Conservation (phyloP, 352 stramenopile genomes). For the Phytopythium oedochilum region DNA sequence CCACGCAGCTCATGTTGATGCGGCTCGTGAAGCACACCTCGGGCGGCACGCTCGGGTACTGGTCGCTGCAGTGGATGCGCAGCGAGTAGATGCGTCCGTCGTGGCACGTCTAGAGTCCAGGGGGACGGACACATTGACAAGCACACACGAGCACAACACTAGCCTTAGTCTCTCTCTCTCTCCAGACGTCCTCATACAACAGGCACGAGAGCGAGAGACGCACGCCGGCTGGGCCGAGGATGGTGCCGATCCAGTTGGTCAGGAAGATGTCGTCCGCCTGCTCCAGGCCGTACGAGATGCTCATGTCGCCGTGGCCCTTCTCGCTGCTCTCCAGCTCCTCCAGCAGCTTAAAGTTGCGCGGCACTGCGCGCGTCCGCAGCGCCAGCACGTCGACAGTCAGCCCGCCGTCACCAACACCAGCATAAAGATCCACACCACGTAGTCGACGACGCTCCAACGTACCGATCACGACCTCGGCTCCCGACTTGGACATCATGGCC, state of each 20-base stretch:
- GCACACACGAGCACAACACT: neutral
- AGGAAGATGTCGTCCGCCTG: slow-evolving; percentile 97
- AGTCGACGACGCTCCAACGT: too few relatives aligned
- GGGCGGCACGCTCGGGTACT: slow-evolving; percentile 94
- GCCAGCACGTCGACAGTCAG: neutral
- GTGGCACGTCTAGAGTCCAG: slow-evolving; percentile 93
- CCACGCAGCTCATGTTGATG: slow-evolving; percentile 98
- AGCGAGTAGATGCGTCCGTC: slow-evolving; percentile 97
- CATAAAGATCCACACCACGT: too few relatives aligned
- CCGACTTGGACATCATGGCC: slow-evolving; percentile 61
- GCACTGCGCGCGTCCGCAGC: slow-evolving; percentile 40
- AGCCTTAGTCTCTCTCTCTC: neutral
- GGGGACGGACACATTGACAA: neutral
- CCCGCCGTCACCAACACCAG: neutral
- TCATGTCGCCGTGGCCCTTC: slow-evolving; percentile 93
- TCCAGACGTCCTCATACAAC: neutral
- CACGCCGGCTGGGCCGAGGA: slow-evolving; percentile 94
- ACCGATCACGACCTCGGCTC: slow-evolving; percentile 80
- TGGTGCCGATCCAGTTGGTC: slow-evolving; percentile 97
- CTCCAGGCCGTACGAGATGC: slow-evolving; percentile 93
- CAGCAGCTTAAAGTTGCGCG: slow-evolving; percentile 93
- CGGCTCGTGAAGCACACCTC: slow-evolving; percentile 95
- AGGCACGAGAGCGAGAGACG: slow-evolving; percentile 23
- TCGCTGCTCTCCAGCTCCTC: slow-evolving; percentile 91
- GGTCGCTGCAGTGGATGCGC: slow-evolving; percentile 89